Evolutionary conservation across 805 yeast genomes (phyloP).

Genomic region (Candida fluviatilis): DNA sequence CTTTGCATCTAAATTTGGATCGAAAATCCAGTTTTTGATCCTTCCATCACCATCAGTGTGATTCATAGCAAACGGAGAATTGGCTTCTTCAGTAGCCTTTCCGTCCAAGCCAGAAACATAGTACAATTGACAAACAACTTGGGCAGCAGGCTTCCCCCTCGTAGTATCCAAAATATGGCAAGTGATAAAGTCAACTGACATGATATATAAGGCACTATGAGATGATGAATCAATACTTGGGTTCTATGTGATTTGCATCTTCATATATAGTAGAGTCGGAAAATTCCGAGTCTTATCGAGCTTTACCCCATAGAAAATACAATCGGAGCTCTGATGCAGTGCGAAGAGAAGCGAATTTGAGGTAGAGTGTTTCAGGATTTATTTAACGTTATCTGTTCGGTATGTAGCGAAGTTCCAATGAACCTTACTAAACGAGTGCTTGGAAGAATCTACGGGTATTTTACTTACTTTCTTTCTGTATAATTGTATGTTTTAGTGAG

Average conservation of each 20-base stretch:
- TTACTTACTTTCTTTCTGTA: no score
- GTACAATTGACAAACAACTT: slow-evolving; percentile 66
- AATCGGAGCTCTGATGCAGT: no score
- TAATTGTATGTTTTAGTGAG: no score
- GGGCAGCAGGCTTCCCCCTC: slow-evolving; percentile 73
- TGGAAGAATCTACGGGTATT: no score
- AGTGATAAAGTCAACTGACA: slow-evolving; percentile 58
- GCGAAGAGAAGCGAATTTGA: neutral
- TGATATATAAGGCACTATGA: neutral
- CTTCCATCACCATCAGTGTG: slow-evolving; percentile 81
- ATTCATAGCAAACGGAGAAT: slow-evolving; percentile 57
- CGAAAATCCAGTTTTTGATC: slow-evolving; percentile 59
- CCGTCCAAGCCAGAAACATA: slow-evolving; percentile 32
- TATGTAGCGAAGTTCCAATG: no score
- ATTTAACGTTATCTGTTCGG: no score
- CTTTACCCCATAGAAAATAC: no score
- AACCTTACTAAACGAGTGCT: no score
- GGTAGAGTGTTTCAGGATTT: no score
- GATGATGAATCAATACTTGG: no score
- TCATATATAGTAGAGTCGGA: neutral
- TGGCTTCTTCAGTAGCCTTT: slow-evolving; percentile 19
- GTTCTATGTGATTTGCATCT: no score
- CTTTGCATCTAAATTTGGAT: slow-evolving; percentile 27
- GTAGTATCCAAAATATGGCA: slow-evolving; percentile 89
- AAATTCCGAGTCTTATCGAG: neutral